Base-by-base conservation (phyloP, 1,139 yeast genomes). In the Blastobotrys malaysiensis region DNA sequence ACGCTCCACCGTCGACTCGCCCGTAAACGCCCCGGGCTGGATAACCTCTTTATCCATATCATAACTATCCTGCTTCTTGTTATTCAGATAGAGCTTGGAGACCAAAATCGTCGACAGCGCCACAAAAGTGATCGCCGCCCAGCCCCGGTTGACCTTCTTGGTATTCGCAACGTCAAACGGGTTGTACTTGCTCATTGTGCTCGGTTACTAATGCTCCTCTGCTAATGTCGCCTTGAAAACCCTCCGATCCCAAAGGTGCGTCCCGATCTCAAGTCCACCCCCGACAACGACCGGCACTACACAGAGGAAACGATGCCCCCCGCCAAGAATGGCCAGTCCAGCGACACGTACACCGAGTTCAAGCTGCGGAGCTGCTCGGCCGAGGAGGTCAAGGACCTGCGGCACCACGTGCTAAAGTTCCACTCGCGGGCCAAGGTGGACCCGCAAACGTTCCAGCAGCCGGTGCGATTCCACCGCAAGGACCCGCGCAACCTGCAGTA, bases 401-500 rank as follows among this genome's bases (percentile, higher is more conserved):
- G 96, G 57, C 86, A 84, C 59, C 97, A 93, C 68, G 79, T 93
- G 36, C 72, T 91, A 73, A 85, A 86, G 69, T 89, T 93, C 66
- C 95, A 86, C 64, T 78, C 88, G 43, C 82, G 83, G 59, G 79
- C 81, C 62, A 78, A 79, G 49, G 85, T 93, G 36, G 88, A 88
- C 60, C 93, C 95, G 5, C 75, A 76, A 43, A 84, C 84, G 60
- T 91, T 91, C 69, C 83, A 82, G 52, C 79, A 80, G 56, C 99
- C 99, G 0, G 86, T 91, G 16, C 76, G 97, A 61, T 75, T 91
- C 65, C 97, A 90, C 69, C 79, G 98, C 62, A 90, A 91, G 67
- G 98, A 91, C 69, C 97, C 98, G 1, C 80, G 90, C 63, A 88
- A 88, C 66, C 76, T 91, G 68, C 97, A 88, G 67, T 88, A 87